Base-by-base conservation (phyloP, 345 rosid genomes). In the Ceriops tagal region DNA sequence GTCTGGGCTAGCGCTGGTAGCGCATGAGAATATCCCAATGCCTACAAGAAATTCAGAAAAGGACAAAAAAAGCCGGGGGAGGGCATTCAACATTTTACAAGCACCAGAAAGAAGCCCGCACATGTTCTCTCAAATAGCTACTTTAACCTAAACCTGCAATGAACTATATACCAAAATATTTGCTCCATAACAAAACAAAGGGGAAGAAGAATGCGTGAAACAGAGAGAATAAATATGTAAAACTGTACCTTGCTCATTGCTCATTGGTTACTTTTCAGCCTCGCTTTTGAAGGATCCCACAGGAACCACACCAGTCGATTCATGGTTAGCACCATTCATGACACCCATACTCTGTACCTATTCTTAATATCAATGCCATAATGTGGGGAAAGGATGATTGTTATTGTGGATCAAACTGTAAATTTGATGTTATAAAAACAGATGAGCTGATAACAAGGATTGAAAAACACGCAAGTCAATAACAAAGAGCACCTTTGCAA, bases 261-360 rank as follows among this genome's bases (percentile, higher is more conserved):
- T 3, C 86, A 83, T 71, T 55, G 63, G 75, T 89, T 83, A 87
- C 72, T 85, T 92, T 70, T 86, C 88, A 69, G 85, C 73, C 81
- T 84, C 87, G 70, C 86, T 71, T 75, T 82, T 78, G 75, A 84
- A 90, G 21, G 86, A 76, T 78, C 89, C 92, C 71, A 72, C 77
- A 46, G 88, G 93, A 74, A 84, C 88, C 76, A 79, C 73, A 8
- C 87, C 69, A 61, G 74, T 76, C 51, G 83, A 69, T 66, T 90
- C 96, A 60, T 79, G 84, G 74, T 82, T 87, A 57, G 58, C 80
- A 19, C 77, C 83, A 72, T 80, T 81, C 37, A 80, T 78, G 69
- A 80, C 78, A 76, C 85, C 88, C 71, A 77, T 74, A 18, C 83
- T 85, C 80, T 84, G 86, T 35, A 73, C 79, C 77, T 79, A 24